Conservation (phyloP, 768 basidiomycete species). For the Mycena kentingensis region DNA sequence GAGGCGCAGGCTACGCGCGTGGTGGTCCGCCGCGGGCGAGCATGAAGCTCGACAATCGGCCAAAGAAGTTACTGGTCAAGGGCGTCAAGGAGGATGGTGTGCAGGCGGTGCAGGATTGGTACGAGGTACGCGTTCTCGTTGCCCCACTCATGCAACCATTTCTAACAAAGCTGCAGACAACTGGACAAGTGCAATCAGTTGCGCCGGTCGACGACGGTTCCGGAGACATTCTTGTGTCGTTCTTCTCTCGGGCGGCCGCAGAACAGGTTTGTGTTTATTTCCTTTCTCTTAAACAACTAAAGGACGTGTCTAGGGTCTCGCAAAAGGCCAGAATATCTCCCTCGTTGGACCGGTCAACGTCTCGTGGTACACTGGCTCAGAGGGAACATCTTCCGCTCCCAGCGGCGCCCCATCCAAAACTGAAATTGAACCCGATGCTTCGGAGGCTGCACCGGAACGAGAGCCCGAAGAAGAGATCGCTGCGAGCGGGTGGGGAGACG, state of each 20-base stretch:
- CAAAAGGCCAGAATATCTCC: constrained; percentile 71
- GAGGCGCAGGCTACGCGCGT: constrained; percentile 56
- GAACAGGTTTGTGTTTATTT: constrained; percentile 58
- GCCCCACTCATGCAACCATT: not conserved
- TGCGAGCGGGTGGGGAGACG: constrained; percentile 77
- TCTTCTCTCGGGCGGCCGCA: constrained; percentile 71
- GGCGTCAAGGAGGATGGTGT: constrained; percentile 55
- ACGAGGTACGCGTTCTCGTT: constrained; percentile 55
- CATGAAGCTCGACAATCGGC: constrained; percentile 90
- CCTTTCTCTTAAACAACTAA: not conserved
- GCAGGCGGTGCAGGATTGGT: constrained; percentile 78
- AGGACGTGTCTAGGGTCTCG: constrained; percentile 64
- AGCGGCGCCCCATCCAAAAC: constrained; percentile 24
- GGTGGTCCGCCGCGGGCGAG: constrained; percentile 69
- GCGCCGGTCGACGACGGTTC: constrained; percentile 51
- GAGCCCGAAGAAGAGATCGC: constrained; percentile 60
- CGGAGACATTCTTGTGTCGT: constrained; percentile 67
- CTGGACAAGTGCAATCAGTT: constrained; percentile 70
- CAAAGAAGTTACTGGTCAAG: constrained; percentile 76
- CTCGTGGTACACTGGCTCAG: constrained; percentile 65
- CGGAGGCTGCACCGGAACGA: constrained; percentile 32
- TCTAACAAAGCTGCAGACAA: constrained; percentile 44
- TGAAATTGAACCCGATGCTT: constrained; percentile 19
- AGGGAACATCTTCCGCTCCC: too few relatives aligned
- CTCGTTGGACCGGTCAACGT: constrained; percentile 65